Percentiles rank a stretch among this genome's conserved stretches.
phyloP scores from a whole-genome alignment of 148 eudicot species.

The Pouteria glomerata region DNA sequence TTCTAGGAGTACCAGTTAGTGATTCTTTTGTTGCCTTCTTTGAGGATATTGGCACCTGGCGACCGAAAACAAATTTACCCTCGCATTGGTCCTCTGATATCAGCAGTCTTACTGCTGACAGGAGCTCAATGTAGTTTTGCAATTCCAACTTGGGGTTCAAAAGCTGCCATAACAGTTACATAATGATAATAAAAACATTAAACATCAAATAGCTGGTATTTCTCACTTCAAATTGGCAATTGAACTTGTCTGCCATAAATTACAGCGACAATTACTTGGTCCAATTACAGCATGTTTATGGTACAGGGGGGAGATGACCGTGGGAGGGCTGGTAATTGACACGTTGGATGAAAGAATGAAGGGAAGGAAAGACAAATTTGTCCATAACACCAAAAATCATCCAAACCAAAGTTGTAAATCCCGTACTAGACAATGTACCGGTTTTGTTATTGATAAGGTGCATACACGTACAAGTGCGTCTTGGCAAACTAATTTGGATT shows the following conservation, averaged over 20 bases:
- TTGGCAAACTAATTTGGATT: too few species aligned
- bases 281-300: too few species aligned
- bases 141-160: conserved; percentile 53
- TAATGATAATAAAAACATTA: not conserved
- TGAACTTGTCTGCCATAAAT: too few species aligned
- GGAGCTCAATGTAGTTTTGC: conserved; percentile 43
- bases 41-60: conserved; percentile 46
- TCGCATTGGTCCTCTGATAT: conserved; percentile 75
- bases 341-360: too few species aligned
- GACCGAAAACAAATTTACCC: conserved; percentile 85
- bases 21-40: conserved; percentile 35
- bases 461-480: too few species aligned
- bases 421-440: too few species aligned
- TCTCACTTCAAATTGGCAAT: not conserved
- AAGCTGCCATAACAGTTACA: conserved; percentile 42
- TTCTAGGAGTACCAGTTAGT: not conserved
- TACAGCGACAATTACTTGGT: too few species aligned
- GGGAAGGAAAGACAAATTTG: not conserved
- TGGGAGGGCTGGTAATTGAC: too few species aligned
- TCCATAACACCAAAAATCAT: not conserved
- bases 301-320: too few species aligned
- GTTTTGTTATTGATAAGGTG: too few species aligned
- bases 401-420: too few species aligned
- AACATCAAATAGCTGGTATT: not conserved
- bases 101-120: conserved; percentile 62